Evolutionary conservation across 495 filamentous ascomycete species (phyloP).

Genomic region (Talaromyces nanjingensis): DNA sequence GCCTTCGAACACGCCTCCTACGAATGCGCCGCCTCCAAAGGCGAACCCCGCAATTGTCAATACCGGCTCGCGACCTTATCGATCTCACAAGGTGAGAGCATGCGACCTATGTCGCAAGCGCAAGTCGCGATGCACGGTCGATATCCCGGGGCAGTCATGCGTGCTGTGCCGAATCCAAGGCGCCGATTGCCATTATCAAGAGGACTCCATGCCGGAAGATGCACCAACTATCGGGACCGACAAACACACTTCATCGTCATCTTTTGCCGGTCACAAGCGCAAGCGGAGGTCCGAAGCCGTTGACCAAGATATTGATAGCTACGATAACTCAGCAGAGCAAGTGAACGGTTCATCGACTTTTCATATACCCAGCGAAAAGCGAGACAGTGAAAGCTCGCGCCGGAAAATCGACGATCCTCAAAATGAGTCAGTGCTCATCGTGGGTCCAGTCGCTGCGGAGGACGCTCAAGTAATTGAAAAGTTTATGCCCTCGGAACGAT

Average conservation of each 20-base stretch:
- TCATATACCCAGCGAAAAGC: slow-evolving; percentile 16
- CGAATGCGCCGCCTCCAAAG: slow-evolving; percentile 3
- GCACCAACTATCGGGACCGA: slow-evolving; percentile 22
- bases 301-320: not conserved
- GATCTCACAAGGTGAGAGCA: slow-evolving; percentile 45
- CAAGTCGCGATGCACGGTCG: slow-evolving; percentile 45
- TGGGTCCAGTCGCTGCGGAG: slow-evolving; percentile 44
- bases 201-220: slow-evolving; percentile 25
- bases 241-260: slow-evolving; percentile 12
- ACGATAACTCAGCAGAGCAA: not conserved
- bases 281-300: slow-evolving; percentile 4
- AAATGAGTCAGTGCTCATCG: slow-evolving; percentile 43
- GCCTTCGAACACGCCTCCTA: not conserved
- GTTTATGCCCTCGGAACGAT: slow-evolving; percentile 38
- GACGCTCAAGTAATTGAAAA: slow-evolving; percentile 48
- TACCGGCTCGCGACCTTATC: slow-evolving; percentile 40
- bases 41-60: slow-evolving; percentile 18
- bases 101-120: slow-evolving; percentile 46
- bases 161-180: slow-evolving; percentile 44
- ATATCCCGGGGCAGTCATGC: slow-evolving; percentile 41
- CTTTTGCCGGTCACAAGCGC: slow-evolving; percentile 1
- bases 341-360: not conserved
- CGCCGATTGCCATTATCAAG: slow-evolving; percentile 43
- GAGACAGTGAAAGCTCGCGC: slow-evolving; percentile 28
- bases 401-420: slow-evolving; percentile 33